phyloP scores from a whole-genome alignment of 257 asterid genomes.

The Oldenlandia corymbosa region DNA sequence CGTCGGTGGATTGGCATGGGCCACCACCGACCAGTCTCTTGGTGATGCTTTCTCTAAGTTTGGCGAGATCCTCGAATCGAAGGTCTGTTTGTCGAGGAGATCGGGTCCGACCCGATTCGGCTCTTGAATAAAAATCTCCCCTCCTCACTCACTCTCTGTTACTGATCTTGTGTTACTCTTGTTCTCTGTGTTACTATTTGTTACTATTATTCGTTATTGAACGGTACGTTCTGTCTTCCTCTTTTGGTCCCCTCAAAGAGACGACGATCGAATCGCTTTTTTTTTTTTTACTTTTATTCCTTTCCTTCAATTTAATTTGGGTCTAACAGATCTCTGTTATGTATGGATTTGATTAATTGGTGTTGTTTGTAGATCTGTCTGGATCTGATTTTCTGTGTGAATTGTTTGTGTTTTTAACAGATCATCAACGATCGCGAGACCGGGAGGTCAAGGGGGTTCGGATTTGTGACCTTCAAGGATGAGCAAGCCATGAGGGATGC shows the following conservation, averaged over 20 bases:
- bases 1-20: conserved; percentile 94
- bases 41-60: conserved; percentile 58
- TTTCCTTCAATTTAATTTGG: neutral
- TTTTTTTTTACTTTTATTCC: neutral
- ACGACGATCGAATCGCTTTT: conserved; percentile 49
- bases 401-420: conserved; percentile 19
- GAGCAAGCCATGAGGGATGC: conserved; percentile 80
- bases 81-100: conserved; percentile 78
- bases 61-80: conserved; percentile 74
- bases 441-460: conserved; percentile 94
- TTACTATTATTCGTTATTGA: conserved; percentile 31
- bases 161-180: conserved; percentile 33
- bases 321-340: neutral
- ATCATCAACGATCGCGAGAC: conserved; percentile 84
- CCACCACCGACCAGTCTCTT: conserved; percentile 66
- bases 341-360: neutral
- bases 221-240: conserved; percentile 90
- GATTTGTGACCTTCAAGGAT: conserved; percentile 76
- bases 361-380: neutral
- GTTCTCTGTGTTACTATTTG: conserved; percentile 41
- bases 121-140: conserved; percentile 41
- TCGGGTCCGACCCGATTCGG: conserved; percentile 61
- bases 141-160: conserved; percentile 33
- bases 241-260: conserved; percentile 36
- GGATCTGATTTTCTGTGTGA: conserved; percentile 25